Conservation (phyloP, 225 moss, liverwort and hornwort genomes). For the Rhytidiadelphus loreus region DNA sequence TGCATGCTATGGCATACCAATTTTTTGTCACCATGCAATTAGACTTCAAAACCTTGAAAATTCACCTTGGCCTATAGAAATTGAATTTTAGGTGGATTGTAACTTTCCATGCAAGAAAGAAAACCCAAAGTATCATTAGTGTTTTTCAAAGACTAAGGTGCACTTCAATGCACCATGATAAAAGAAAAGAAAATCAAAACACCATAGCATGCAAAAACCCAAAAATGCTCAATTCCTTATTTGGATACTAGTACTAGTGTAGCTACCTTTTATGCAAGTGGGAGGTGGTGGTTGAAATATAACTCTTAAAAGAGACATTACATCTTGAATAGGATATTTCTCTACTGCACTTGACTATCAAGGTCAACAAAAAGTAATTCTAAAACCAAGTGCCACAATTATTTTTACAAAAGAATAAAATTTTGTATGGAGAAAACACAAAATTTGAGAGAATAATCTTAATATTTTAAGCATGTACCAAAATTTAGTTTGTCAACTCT, state of each 20-base stretch:
- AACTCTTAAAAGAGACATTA: no score
- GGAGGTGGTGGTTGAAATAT: no score
- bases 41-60: background rate
- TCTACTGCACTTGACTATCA: accelerated
- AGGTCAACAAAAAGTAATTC: no score
- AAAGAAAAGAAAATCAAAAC: no score
- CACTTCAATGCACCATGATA: no score
- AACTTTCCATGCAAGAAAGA: background rate
- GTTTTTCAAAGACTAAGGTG: background rate
- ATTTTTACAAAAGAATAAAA: background rate
- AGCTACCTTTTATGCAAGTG: no score
- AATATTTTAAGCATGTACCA: background rate
- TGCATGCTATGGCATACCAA: accelerated
- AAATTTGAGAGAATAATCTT: background rate
- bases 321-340: background rate
- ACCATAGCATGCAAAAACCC: no score
- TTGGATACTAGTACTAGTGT: no score
- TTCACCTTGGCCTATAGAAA: background rate
- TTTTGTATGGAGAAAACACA: background rate
- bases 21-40: background rate
- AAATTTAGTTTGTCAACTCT: background rate
- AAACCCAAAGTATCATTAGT: background rate
- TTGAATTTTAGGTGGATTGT: background rate
- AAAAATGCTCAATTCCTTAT: no score
- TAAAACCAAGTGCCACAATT: no score